Conservation (phyloP, 1,284 basidiomycete species). For the Irpex lacteus region DNA sequence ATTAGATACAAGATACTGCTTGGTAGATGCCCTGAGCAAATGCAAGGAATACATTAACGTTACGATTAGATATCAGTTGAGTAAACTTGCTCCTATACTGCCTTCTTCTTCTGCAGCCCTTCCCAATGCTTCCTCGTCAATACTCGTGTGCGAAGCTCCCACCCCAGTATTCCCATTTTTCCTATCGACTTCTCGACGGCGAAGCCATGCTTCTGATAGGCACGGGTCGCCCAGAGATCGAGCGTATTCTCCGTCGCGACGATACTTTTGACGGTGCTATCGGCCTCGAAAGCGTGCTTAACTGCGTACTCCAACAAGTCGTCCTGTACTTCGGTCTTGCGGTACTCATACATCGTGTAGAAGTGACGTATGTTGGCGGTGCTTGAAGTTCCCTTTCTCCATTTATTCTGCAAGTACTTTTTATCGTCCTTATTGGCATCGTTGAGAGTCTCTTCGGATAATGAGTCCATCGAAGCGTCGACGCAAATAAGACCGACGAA, state of each 20-base stretch:
- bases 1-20: too few relatives aligned
- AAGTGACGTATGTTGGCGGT: conserved; percentile 75
- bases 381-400: conserved; percentile 35
- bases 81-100: background rate
- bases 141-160: conserved; percentile 36
- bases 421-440: conserved; percentile 21
- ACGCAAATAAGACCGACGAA: conserved; percentile 71
- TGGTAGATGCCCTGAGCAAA: too few relatives aligned
- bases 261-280: conserved; percentile 41
- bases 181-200: conserved; percentile 37
- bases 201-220: conserved; percentile 54
- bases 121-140: conserved; percentile 12
- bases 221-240: conserved; percentile 44
- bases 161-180: conserved; percentile 49
- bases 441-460: conserved; percentile 28
- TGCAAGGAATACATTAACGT: too few relatives aligned
- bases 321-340: conserved; percentile 53
- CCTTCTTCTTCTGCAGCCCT: background rate
- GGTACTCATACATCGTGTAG: conserved; percentile 65
- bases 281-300: conserved; percentile 50
- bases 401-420: conserved; percentile 8
- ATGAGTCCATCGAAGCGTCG: conserved; percentile 51
- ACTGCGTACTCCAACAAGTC: conserved; percentile 66
- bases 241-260: conserved; percentile 49
- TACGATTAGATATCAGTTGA: too few relatives aligned